These are phyloP conservation scores for Lactarius pseudohatsudake DNA, from an alignment of 768 basidiomycete species.

Conservation along the genomic window DNA sequence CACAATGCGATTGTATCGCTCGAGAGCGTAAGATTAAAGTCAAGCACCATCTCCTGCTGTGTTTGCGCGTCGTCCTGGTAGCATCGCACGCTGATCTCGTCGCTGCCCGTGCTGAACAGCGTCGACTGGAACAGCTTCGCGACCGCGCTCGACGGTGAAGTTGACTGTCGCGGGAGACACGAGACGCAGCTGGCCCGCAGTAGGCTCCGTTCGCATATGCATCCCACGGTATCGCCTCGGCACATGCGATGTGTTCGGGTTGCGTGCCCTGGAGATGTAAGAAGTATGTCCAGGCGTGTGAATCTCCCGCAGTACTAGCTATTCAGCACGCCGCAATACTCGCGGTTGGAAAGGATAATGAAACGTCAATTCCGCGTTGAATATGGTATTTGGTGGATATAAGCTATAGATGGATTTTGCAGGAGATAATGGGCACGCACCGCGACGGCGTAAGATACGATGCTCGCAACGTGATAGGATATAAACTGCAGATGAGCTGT, in stretches of 20 bases:
- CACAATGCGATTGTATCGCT: slow-evolving; percentile 18
- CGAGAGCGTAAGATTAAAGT: slow-evolving; percentile 5
- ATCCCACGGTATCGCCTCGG: slow-evolving; percentile 53
- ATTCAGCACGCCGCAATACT: background rate
- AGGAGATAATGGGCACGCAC: slow-evolving; percentile 35
- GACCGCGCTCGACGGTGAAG: slow-evolving; percentile 53
- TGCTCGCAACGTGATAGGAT: no score
- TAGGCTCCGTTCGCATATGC: slow-evolving; percentile 68
- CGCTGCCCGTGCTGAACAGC: slow-evolving; percentile 81
- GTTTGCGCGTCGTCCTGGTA: slow-evolving; percentile 53
- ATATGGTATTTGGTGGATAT: background rate
- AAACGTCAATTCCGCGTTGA: slow-evolving; percentile 53
- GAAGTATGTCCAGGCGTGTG: slow-evolving; percentile 85
- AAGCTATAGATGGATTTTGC: no score
- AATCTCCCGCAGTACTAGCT: slow-evolving; percentile 51
- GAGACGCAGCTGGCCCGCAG: slow-evolving; percentile 79
- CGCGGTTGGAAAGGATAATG: slow-evolving; percentile 31
- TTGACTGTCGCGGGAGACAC: slow-evolving; percentile 56
- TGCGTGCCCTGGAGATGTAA: slow-evolving; percentile 55
- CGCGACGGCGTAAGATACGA: slow-evolving; percentile 42
- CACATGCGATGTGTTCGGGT: slow-evolving; percentile 75
- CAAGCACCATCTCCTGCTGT: slow-evolving; percentile 36
- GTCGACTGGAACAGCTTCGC: slow-evolving; percentile 52
- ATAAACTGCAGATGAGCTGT: slow-evolving; percentile 34
- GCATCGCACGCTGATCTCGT: slow-evolving; percentile 71